phyloP scores from a whole-genome alignment of 805 yeast species.

The Zygotorulaspora florentina region DNA sequence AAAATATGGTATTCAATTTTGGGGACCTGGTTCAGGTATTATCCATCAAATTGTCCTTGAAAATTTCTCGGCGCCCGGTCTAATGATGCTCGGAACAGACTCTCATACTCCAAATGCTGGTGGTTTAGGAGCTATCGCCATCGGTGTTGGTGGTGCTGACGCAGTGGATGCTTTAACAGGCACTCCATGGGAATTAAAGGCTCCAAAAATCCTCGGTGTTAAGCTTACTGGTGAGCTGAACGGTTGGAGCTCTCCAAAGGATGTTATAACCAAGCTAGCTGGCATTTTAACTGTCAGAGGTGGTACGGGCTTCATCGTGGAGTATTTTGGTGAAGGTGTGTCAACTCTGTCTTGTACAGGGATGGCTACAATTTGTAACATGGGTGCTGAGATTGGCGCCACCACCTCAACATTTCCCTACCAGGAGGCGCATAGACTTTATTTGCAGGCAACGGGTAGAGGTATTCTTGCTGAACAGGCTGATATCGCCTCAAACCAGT shows the following conservation, averaged over 20 bases:
- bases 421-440: slow-evolving; percentile 73
- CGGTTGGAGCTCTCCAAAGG: slow-evolving; percentile 98
- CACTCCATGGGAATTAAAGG: slow-evolving; percentile 98
- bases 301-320: slow-evolving; percentile 95
- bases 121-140: slow-evolving; percentile 96
- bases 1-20: slow-evolving; percentile 94
- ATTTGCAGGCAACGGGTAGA: slow-evolving; percentile 80
- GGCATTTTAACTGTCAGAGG: slow-evolving; percentile 94
- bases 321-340: slow-evolving; percentile 96
- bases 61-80: slow-evolving; percentile 95
- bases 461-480: slow-evolving; percentile 80
- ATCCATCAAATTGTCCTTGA: slow-evolving; percentile 97
- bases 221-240: slow-evolving; percentile 81
- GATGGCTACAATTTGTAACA: slow-evolving; percentile 99
- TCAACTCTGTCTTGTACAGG: slow-evolving; percentile 89
- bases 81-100: slow-evolving; percentile 96
- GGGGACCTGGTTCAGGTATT: slow-evolving; percentile 99
- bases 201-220: slow-evolving; percentile 93
- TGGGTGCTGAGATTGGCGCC: slow-evolving; percentile 99
- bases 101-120: slow-evolving; percentile 99
- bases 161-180: slow-evolving; percentile 98
- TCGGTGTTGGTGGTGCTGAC: slow-evolving; percentile 99
- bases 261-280: slow-evolving; percentile 87
- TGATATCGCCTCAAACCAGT: slow-evolving; percentile 49
- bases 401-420: slow-evolving; percentile 97